These are phyloP conservation scores for Exophiala oligosperma DNA, from an alignment of 2,329 filamentous ascomycete species.

Conservation along the genomic window DNA sequence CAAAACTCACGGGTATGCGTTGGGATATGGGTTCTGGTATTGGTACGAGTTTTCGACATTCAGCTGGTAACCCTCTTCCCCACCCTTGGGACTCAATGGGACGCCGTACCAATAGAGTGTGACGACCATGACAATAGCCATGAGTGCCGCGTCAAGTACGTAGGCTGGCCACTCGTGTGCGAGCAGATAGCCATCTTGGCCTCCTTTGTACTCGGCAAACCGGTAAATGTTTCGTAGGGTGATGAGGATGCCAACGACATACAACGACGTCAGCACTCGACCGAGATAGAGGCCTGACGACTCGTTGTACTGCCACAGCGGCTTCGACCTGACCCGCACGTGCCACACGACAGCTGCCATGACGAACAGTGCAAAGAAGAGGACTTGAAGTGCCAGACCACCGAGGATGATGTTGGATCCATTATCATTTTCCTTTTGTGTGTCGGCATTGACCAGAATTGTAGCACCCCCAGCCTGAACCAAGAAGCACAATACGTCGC, in stretches of 20 bases:
- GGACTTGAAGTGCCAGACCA: constrained; percentile 50
- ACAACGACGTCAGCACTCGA: constrained; percentile 32
- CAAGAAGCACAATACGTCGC: constrained; percentile 47
- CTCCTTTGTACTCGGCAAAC: constrained; percentile 34
- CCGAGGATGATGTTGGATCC: constrained; percentile 46
- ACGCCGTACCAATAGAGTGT: background rate
- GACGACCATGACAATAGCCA: constrained; percentile 23
- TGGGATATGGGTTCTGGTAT: too few species aligned
- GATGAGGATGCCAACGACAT: constrained; percentile 31
- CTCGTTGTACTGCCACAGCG: background rate
- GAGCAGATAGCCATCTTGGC: constrained; percentile 34
- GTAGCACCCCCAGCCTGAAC: constrained; percentile 43
- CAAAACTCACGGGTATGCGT: background rate
- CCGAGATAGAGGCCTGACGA: background rate
- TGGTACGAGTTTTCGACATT: background rate
- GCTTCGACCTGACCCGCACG: background rate
- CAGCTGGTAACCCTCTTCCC: background rate
- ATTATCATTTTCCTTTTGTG: constrained; percentile 28
- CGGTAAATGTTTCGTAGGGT: constrained; percentile 33
- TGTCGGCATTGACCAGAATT: constrained; percentile 35
- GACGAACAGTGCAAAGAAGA: constrained; percentile 53
- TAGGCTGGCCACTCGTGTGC: constrained; percentile 35
- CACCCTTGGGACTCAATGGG: background rate
- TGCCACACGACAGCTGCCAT: constrained; percentile 54
- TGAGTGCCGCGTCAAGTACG: constrained; percentile 35